Evolutionary conservation across 805 yeast species (phyloP).

Genomic region (Cyberlindnera euphorbiiphila): DNA sequence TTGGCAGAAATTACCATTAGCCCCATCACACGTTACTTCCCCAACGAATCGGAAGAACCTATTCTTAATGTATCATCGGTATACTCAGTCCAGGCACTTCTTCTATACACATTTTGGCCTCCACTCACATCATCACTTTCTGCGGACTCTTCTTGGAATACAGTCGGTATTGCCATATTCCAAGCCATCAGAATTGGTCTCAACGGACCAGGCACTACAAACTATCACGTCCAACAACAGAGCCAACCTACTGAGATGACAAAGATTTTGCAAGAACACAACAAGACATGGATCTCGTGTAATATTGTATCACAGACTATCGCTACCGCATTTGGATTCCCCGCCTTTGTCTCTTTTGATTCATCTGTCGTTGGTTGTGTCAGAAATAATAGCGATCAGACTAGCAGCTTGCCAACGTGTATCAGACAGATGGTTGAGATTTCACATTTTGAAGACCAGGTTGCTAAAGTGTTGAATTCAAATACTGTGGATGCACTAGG

Average conservation of each 20-base stretch:
- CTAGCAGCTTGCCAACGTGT: conserved; percentile 24
- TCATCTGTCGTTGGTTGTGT: conserved; percentile 56
- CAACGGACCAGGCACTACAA: conserved; percentile 63
- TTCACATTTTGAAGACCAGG: conserved; percentile 82
- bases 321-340: conserved; percentile 92
- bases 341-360: conserved; percentile 86
- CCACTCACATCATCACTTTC: conserved; percentile 90
- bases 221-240: conserved; percentile 42
- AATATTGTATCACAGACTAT: conserved; percentile 86
- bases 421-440: conserved; percentile 77
- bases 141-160: conserved; percentile 95
- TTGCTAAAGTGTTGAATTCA: conserved; percentile 70
- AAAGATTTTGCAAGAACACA: conserved; percentile 62
- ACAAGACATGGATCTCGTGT: conserved; percentile 90
- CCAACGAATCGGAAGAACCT: conserved; percentile 76
- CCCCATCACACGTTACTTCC: conserved; percentile 82
- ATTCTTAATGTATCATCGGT: conserved; percentile 85
- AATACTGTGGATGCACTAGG: conserved; percentile 66
- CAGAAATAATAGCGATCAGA: conserved; percentile 42
- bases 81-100: conserved; percentile 88
- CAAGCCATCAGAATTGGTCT: conserved; percentile 91
- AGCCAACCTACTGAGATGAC: conserved; percentile 23
- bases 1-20: conserved; percentile 85
- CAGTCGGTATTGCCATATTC: conserved; percentile 87
- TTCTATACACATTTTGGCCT: conserved; percentile 91